A percentile compares a stretch with the other conserved stretches of the same genome.
phyloP scores from a whole-genome alignment of 768 basidiomycete species.

The Phylloporus sp. region DNA sequence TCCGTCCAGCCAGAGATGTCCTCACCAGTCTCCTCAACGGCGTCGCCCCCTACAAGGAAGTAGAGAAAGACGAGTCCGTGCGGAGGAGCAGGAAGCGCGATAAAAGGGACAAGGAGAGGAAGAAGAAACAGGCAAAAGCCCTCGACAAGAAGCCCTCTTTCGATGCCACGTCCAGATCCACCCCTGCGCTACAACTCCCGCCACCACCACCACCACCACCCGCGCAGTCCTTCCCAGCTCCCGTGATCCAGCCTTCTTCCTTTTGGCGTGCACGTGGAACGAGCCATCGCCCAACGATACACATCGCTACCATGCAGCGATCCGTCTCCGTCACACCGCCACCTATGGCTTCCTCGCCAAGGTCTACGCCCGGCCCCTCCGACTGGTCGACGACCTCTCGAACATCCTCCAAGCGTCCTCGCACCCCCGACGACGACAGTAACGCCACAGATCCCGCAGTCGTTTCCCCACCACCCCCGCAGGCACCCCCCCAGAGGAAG shows the following conservation, averaged over 20 bases:
- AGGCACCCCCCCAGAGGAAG: slow-evolving; percentile 43
- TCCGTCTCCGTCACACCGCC: slow-evolving; percentile 74
- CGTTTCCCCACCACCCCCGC: slow-evolving; percentile 19
- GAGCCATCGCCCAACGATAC: slow-evolving; percentile 51
- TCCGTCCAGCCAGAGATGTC: slow-evolving; percentile 62
- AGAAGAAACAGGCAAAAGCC: slow-evolving; percentile 34
- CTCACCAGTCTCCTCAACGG: slow-evolving; percentile 77
- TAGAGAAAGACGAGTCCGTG: slow-evolving; percentile 57
- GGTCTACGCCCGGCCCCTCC: slow-evolving; percentile 72
- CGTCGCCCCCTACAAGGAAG: slow-evolving; percentile 57
- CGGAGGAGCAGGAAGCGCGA: slow-evolving; percentile 51
- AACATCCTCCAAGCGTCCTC: slow-evolving; percentile 76
- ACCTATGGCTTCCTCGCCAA: slow-evolving; percentile 59
- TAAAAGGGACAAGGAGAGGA: slow-evolving; percentile 42
- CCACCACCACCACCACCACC: slow-evolving; percentile 10
- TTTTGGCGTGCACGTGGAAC: slow-evolving; percentile 58
- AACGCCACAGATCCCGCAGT: slow-evolving; percentile 28
- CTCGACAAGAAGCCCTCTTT: slow-evolving; percentile 30
- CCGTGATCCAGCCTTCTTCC: slow-evolving; percentile 38
- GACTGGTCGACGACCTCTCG: slow-evolving; percentile 67
- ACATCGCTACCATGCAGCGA: slow-evolving; percentile 64
- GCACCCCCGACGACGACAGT: slow-evolving; percentile 64
- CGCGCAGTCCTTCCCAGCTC: slow-evolving; percentile 26
- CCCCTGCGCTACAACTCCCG: slow-evolving; percentile 18
- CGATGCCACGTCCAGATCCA: slow-evolving; percentile 14